phyloP scores from a whole-genome alignment of 2,329 filamentous ascomycete species.

The Aspergillus hiratsukae region DNA sequence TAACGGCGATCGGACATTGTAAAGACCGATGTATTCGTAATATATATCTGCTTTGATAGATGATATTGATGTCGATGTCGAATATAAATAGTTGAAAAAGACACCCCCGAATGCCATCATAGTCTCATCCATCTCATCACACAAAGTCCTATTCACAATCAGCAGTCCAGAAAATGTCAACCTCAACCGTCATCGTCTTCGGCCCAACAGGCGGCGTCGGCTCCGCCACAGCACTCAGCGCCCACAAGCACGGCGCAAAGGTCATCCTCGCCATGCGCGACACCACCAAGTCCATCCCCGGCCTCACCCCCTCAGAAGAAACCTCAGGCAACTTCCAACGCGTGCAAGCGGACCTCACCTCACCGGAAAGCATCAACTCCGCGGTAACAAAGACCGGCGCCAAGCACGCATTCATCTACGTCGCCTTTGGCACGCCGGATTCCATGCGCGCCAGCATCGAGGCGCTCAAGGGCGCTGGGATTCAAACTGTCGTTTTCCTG shows the following conservation, averaged over 20 bases:
- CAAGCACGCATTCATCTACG: constrained; percentile 48
- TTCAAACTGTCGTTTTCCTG: constrained; percentile 46
- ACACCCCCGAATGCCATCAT: background rate
- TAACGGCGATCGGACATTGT: background rate
- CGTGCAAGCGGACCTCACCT: constrained; percentile 43
- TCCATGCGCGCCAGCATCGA: constrained; percentile 38
- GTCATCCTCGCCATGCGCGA: constrained; percentile 49
- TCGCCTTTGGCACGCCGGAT: constrained; percentile 29
- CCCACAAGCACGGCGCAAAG: constrained; percentile 38
- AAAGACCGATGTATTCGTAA: background rate
- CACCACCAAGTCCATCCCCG: constrained; percentile 40
- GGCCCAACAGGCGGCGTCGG: constrained; percentile 48
- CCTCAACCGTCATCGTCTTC: constrained; percentile 43
- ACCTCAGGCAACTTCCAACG: constrained; percentile 29
- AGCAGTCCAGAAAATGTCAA: background rate
- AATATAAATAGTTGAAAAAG: background rate
- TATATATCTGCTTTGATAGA: background rate
- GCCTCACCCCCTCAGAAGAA: constrained; percentile 27
- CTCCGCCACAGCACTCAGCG: constrained; percentile 36
- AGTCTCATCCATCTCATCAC: background rate
- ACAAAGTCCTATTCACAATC: background rate
- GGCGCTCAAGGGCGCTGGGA: constrained; percentile 44
- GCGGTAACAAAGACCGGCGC: constrained; percentile 41
- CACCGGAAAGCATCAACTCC: constrained; percentile 36
- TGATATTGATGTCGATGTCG: background rate